Conservation (phyloP, 805 yeast species). For the Tetrapisispora taiwanensis region DNA sequence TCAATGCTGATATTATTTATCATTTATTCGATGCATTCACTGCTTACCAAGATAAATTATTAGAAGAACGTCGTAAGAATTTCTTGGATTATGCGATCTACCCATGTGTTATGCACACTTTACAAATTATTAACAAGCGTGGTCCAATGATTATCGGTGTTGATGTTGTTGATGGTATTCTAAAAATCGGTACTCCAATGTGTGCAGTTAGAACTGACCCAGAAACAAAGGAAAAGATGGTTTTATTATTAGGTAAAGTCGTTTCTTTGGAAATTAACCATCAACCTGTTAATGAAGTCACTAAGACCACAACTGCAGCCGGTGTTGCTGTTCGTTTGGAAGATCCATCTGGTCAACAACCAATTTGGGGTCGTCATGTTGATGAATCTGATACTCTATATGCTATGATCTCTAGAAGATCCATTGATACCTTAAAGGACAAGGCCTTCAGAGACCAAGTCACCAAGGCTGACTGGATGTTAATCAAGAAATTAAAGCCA, state of each 20-base stretch:
- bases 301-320: constrained; percentile 91
- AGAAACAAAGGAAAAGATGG: constrained; percentile 59
- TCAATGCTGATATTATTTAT: constrained; percentile 93
- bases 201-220: constrained; percentile 90
- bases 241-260: constrained; percentile 73
- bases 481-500: constrained; percentile 79
- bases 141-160: constrained; percentile 99
- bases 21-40: constrained; percentile 93
- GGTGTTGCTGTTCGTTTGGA: constrained; percentile 99
- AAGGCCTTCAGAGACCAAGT: constrained; percentile 95
- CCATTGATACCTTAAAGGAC: constrained; percentile 95
- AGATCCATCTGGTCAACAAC: constrained; percentile 83
- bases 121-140: constrained; percentile 95
- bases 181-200: constrained; percentile 89
- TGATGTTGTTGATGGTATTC: constrained; percentile 84
- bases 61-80: constrained; percentile 85
- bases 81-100: constrained; percentile 80
- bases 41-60: constrained; percentile 76
- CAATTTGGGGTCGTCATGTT: constrained; percentile 98
- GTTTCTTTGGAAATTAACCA: constrained; percentile 94
- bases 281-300: constrained; percentile 64
- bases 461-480: constrained; percentile 89
- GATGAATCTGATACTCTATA: constrained; percentile 85
- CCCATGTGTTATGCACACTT: constrained; percentile 91
- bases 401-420: constrained; percentile 80